Base-by-base conservation (phyloP, 179 eudicot species). In the Silene coronaria region DNA sequence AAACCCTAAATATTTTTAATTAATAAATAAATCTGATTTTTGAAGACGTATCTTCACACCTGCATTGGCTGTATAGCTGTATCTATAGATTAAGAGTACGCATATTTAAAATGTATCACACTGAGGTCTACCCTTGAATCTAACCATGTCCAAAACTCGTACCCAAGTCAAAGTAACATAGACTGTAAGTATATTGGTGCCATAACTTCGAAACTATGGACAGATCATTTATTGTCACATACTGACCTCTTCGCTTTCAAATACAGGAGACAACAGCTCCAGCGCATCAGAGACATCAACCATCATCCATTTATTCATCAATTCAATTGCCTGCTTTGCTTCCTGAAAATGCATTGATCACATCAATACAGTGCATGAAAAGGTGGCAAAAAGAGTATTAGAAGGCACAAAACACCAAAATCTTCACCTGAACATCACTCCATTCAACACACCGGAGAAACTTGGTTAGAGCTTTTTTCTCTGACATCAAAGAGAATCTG, bases 161-260 rank as follows among this genome's bases (percentile, higher is more conserved):
- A 45, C 51, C 0, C 51, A 11, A 45, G 51, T 45, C 51, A 11
- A 16, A 45, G 51, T 45, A 45, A 11, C 51, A 45, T 9, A 45
- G 51, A 16, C 12, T 11, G 51, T 2, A 45, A 45, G 51, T 45
- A 4, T 45, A 45, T 45, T 45, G 28, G 61, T 65, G 30, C 36
- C 42, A 30, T 21, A 9, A 27, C 66, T 65, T 55, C 11, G 12
- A 21, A 32, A 34, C 26, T 48, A 17, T 13, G 55, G 26, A 45
- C 67, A 69, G 27, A 68, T 21, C 42, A 48, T 17, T 17, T 32
- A 45, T 21, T 71, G 51, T 34, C 51, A 46, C 42, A 45, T 63
- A 85, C 88, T 82, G n/a, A 95, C 99, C 97, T 95, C 99, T 88
- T 95, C 99, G 79, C 99, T 95, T 79, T 95, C 99, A 80, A 95